Evolutionary conservation across 2,329 filamentous ascomycete genomes (phyloP).

Genomic region (Calcarisporium arbuscula): DNA sequence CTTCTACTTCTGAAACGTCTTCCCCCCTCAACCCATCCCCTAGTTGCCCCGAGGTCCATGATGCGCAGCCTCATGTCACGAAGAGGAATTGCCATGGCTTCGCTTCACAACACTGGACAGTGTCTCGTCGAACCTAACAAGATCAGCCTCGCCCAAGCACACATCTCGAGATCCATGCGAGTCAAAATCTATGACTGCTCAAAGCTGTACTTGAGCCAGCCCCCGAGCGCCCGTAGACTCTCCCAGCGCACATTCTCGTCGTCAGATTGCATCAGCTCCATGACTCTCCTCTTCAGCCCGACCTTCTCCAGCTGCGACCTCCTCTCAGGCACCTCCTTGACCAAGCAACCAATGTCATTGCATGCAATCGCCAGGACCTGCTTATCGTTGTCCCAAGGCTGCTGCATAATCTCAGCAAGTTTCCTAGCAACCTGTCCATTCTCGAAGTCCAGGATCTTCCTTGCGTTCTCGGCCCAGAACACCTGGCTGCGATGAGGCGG

Average conservation of each 20-base stretch:
- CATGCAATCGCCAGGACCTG: slow-evolving; percentile 88
- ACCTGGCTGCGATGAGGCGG: slow-evolving; percentile 79
- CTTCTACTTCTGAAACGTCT: too few species aligned
- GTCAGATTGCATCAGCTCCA: slow-evolving; percentile 87
- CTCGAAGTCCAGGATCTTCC: slow-evolving; percentile 77
- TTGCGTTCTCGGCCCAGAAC: slow-evolving; percentile 90
- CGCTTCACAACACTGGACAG: too few species aligned
- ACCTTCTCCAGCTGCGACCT: slow-evolving; percentile 73
- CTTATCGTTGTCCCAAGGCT: slow-evolving; percentile 71
- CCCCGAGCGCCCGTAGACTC: slow-evolving; percentile 72
- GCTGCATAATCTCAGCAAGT: slow-evolving; percentile 74
- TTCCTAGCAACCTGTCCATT: slow-evolving; percentile 73
- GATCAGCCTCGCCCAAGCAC: too few species aligned
- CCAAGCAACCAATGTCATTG: slow-evolving; percentile 83
- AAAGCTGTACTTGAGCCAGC: slow-evolving; percentile 60
- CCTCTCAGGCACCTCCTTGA: slow-evolving; percentile 85
- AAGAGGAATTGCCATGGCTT: too few species aligned
- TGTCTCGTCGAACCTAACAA: too few species aligned
- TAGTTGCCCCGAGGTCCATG: too few species aligned
- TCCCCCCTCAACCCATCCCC: too few species aligned
- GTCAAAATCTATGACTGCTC: too few species aligned
- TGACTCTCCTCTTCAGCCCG: slow-evolving; percentile 78
- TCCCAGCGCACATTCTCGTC: slow-evolving; percentile 92
- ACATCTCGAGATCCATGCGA: too few species aligned
- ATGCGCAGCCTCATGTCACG: too few species aligned